Evolutionary conservation across 169 alveolate genomes (phyloP), one percentile per base, ranked within the genome.

Genomic region (Cryptosporidium muris): DNA sequence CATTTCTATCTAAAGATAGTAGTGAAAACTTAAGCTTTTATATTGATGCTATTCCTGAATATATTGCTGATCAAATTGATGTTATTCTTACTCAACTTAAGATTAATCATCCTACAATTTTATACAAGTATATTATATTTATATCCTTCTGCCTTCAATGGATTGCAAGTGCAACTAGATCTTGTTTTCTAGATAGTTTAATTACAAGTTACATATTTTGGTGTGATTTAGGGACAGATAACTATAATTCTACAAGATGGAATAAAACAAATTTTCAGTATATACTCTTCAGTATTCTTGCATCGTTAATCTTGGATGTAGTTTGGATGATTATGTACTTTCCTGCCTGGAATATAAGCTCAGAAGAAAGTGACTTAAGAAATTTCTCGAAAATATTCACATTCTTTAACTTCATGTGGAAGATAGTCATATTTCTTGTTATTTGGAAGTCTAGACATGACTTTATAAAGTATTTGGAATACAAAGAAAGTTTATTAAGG

Each of bases 401-500:
- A 4, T 74, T 74, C 62, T 74, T 74, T 16, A 74, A 74, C 62
- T 74, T 74, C 34, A 16, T 58, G 11, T 74, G 85, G 85, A 74
- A 74, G 16, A 74, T 74, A 11, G 60, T 74, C 3, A 58, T 74
- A 25, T 74, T 74, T 42, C 60, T 74, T 60, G 60, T 74, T 3
- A 74, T 74, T 5, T 74, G 85, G 85, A 74, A 74, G 58, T 74
- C 85, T 8, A 74, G 85, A 74, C 40, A 60, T 40, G 85, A 74
- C 14, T 62, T 74, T 25, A 37, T 74, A 5, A 74, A 12, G 34
- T 74, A 54, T 63, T 68, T 58, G 3, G 74, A 74, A 12, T 74
- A 74, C 36, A 68, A 74, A 37, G 85, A 74, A 36, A 64, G 52
- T 11, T 12, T 74, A 38, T 38, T 56, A 38, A 74, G 85, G 40